These are phyloP conservation scores for Leccinum variabile DNA, from an alignment of 1,284 basidiomycete species.

Conservation along the genomic window DNA sequence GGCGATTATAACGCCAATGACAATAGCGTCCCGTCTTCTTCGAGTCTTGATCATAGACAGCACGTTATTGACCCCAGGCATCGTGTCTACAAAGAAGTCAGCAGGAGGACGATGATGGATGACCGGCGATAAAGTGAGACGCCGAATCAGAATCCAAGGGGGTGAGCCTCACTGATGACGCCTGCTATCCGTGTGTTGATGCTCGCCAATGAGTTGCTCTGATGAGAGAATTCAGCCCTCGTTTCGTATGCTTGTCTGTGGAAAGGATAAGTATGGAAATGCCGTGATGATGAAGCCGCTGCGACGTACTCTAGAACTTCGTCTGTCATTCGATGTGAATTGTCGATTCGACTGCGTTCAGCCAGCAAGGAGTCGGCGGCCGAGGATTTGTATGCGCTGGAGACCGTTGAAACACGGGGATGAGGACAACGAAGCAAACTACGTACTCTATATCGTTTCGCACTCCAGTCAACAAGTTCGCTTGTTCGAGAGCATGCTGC, in stretches of 20 bases:
- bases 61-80: conserved; percentile 92
- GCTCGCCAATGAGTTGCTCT: conserved; percentile 71
- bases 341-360: conserved; percentile 89
- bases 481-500: conserved; percentile 82
- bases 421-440: background rate
- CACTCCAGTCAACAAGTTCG: conserved; percentile 87
- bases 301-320: conserved; percentile 78
- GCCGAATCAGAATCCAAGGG: background rate
- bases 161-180: conserved; percentile 65
- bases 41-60: conserved; percentile 91
- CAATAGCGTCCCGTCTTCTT: conserved; percentile 86
- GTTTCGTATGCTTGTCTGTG: conserved; percentile 96
- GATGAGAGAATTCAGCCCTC: conserved; percentile 89
- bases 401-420: background rate
- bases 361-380: conserved; percentile 85
- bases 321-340: conserved; percentile 93
- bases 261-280: conserved; percentile 11
- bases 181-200: conserved; percentile 84
- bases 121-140: background rate
- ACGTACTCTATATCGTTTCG: conserved; percentile 92
- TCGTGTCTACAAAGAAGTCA: conserved; percentile 54
- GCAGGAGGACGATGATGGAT: background rate
- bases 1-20: conserved; percentile 85
- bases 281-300: conserved; percentile 6
- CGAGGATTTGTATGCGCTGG: conserved; percentile 84